These are phyloP conservation scores for Brassica rapa DNA, from an alignment of 345 rosid genomes.

Conservation along the genomic window DNA sequence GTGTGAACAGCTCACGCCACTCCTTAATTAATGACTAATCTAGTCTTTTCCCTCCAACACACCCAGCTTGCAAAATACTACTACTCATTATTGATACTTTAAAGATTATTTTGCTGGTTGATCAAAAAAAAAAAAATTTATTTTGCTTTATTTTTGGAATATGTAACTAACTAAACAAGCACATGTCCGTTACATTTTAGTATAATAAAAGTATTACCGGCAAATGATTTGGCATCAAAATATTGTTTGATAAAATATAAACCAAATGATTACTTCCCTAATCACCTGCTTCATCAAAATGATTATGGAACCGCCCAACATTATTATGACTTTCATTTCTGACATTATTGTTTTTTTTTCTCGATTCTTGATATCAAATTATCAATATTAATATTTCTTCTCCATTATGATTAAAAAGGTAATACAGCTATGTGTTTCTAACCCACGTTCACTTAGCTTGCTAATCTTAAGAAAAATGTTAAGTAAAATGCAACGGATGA, in stretches of 20 bases:
- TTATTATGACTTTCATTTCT: neutral
- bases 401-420: neutral
- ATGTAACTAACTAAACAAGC: neutral
- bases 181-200: neutral
- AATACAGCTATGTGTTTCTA: no score
- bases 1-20: slow-evolving; percentile 9
- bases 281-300: neutral
- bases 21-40: neutral
- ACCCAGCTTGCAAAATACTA: neutral
- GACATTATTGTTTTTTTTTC: no score
- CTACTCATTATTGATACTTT: neutral
- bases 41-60: neutral
- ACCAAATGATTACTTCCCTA: neutral
- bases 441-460: no score
- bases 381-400: neutral
- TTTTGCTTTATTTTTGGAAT: neutral
- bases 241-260: neutral
- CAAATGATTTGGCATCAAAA: neutral
- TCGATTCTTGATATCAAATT: no score
- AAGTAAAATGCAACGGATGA: no score
- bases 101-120: no score
- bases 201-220: neutral
- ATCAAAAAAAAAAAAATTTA: no score
- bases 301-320: neutral
- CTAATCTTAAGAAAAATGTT: no score